These are phyloP conservation scores for Jamesozyma piceae DNA, from an alignment of 805 yeast genomes.

Conservation along the genomic window DNA sequence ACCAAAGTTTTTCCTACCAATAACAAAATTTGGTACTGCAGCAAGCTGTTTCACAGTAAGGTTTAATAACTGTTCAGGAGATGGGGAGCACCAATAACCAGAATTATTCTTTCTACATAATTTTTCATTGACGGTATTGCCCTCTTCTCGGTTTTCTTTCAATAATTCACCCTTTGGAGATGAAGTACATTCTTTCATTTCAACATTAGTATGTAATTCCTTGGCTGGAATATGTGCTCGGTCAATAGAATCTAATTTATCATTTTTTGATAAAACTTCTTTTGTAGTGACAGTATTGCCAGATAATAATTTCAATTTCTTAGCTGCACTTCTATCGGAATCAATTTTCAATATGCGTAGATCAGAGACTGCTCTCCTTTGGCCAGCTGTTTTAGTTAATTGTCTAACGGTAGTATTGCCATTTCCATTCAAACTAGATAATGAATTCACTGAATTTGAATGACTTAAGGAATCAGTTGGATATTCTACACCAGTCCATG, in stretches of 20 bases:
- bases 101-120: background rate
- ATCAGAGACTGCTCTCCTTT: slow-evolving; percentile 18
- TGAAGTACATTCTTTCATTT: background rate
- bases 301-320: slow-evolving; percentile 32
- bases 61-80: slow-evolving; percentile 39
- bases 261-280: slow-evolving; percentile 5
- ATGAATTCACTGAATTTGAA: background rate
- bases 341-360: slow-evolving; percentile 34
- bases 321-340: slow-evolving; percentile 36
- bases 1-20: slow-evolving; percentile 62
- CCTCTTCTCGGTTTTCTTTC: background rate
- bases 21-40: slow-evolving; percentile 51
- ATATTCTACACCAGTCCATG: slow-evolving; percentile 4
- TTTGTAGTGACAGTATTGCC: slow-evolving; percentile 20
- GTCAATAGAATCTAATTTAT: background rate
- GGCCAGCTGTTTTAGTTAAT: slow-evolving; percentile 5
- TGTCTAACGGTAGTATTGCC: slow-evolving; percentile 4
- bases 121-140: background rate
- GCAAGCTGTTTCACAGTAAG: slow-evolving; percentile 41
- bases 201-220: background rate
- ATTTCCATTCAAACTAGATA: background rate
- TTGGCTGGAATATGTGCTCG: background rate
- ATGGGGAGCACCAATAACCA: slow-evolving; percentile 70
- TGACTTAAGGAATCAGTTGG: background rate
- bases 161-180: background rate